Evolutionary conservation across 2,329 filamentous ascomycete species (phyloP).

Genomic region (Diaporthe humulicola): DNA sequence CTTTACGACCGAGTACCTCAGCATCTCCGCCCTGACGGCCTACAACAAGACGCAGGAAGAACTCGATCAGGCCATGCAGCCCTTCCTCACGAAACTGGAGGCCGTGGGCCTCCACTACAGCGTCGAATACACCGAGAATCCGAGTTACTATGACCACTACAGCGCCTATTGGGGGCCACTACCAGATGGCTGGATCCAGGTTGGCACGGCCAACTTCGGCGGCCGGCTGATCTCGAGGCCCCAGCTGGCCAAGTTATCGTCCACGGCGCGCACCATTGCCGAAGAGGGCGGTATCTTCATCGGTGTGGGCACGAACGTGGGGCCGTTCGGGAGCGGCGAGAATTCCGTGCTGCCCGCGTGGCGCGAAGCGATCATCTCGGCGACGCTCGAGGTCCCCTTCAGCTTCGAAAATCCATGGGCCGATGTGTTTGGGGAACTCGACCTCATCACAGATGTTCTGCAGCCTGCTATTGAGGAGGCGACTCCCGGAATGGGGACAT

Average conservation of each 20-base stretch:
- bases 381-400: constrained; percentile 48
- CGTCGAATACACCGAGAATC: constrained; percentile 46
- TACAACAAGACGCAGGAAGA: constrained; percentile 47
- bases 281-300: constrained; percentile 38
- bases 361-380: constrained; percentile 51
- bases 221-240: constrained; percentile 52
- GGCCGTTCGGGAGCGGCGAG: constrained; percentile 44
- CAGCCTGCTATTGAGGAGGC: constrained; percentile 47
- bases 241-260: constrained; percentile 38
- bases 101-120: constrained; percentile 44
- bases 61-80: constrained; percentile 46
- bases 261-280: constrained; percentile 20
- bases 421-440: constrained; percentile 46
- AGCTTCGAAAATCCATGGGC: constrained; percentile 43
- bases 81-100: constrained; percentile 46
- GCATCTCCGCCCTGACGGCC: constrained; percentile 45
- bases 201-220: constrained; percentile 50
- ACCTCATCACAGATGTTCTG: constrained; percentile 48
- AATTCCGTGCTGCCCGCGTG: constrained; percentile 55
- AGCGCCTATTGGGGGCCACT: constrained; percentile 52
- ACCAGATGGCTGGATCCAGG: constrained; percentile 50
- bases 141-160: constrained; percentile 50
- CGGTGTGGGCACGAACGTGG: constrained; percentile 37
- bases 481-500: constrained; percentile 58
- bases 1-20: constrained; percentile 42